These are phyloP conservation scores for Dorcoceras hygrometricum DNA, from an alignment of 257 asterid species.

Conservation along the genomic window DNA sequence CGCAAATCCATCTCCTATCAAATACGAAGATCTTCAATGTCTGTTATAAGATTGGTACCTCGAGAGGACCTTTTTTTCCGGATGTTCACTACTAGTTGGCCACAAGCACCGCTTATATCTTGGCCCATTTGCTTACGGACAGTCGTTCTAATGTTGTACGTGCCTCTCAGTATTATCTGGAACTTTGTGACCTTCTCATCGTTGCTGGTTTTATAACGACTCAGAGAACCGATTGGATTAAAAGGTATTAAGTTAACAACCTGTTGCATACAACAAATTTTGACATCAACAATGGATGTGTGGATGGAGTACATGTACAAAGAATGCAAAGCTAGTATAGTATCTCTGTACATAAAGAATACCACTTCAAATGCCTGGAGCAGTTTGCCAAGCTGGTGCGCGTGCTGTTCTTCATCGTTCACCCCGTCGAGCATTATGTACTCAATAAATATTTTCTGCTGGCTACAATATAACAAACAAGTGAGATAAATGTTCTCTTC, in stretches of 20 bases:
- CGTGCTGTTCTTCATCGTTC: constrained; percentile 87
- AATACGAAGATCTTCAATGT: constrained; percentile 79
- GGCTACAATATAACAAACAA: constrained; percentile 49
- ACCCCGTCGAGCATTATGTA: constrained; percentile 96
- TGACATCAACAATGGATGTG: constrained; percentile 17
- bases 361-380: constrained; percentile 73
- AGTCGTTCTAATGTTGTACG: constrained; percentile 77
- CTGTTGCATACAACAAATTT: constrained; percentile 36
- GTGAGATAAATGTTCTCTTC: constrained; percentile 28
- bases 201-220: constrained; percentile 54
- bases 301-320: constrained; percentile 1
- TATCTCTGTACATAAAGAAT: constrained; percentile 24
- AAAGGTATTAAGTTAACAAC: constrained; percentile 95
- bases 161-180: constrained; percentile 77
- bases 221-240: constrained; percentile 84
- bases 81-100: constrained; percentile 71
- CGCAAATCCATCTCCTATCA: constrained; percentile 21
- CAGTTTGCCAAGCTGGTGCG: constrained; percentile 89
- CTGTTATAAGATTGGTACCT: constrained; percentile 48
- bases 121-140: constrained; percentile 97
- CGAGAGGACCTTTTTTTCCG: constrained; percentile 38
- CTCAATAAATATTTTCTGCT: constrained; percentile 88
- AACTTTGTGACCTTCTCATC: constrained; percentile 61
- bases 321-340: constrained; percentile 1
- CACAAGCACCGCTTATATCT: constrained; percentile 98